phyloP scores from a whole-genome alignment of 768 basidiomycete species.

The Boletus patriciae region DNA sequence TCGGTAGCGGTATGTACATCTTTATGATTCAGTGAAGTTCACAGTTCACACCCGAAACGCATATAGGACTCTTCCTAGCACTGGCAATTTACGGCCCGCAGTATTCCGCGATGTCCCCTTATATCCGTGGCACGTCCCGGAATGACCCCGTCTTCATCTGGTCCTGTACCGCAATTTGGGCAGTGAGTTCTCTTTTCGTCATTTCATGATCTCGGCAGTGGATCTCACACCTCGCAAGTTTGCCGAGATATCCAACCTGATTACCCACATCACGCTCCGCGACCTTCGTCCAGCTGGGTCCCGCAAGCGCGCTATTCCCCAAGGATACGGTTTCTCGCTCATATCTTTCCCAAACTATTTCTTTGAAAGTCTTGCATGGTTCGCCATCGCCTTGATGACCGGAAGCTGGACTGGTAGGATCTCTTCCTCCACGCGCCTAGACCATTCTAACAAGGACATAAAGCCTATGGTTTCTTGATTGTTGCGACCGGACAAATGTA shows the following conservation, averaged over 20 bases:
- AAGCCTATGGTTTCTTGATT: conserved; percentile 65
- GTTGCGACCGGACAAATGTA: conserved; percentile 70
- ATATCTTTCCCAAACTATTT: conserved; percentile 93
- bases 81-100: conserved; percentile 79
- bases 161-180: conserved; percentile 66
- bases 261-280: conserved; percentile 80
- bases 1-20: conserved; percentile 56
- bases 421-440: neutral
- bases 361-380: conserved; percentile 84
- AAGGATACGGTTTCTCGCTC: conserved; percentile 89
- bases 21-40: neutral
- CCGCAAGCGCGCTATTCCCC: conserved; percentile 78
- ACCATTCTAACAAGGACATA: neutral
- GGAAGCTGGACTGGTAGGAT: conserved; percentile 69
- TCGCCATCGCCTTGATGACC: conserved; percentile 70
- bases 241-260: conserved; percentile 80
- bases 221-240: conserved; percentile 47
- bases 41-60: conserved; percentile 1
- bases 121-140: conserved; percentile 60
- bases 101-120: conserved; percentile 65
- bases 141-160: conserved; percentile 68
- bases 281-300: conserved; percentile 80
- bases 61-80: conserved; percentile 69
- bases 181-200: conserved; percentile 50
- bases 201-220: neutral